Evolutionary conservation across 176 grass and related monocot genomes (phyloP).

Genomic region (Oryza australiensis): DNA sequence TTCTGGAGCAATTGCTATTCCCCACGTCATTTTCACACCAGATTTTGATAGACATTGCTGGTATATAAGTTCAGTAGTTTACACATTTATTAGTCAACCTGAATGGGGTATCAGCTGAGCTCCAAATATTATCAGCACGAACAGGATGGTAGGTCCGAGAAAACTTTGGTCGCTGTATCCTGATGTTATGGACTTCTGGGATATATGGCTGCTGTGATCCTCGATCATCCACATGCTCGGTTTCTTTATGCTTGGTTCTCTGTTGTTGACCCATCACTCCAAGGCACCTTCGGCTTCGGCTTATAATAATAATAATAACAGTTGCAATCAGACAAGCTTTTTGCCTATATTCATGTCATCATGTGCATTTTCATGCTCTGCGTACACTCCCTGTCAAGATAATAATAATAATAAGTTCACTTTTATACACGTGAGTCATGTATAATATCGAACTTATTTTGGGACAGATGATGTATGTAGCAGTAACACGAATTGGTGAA

Average conservation of each 20-base stretch:
- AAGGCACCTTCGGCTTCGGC: neutral
- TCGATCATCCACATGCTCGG: neutral
- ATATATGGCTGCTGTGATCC: constrained; percentile 1
- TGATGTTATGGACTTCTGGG: neutral
- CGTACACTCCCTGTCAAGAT: too few species aligned
- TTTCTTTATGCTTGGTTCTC: neutral
- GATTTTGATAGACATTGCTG: constrained; percentile 25
- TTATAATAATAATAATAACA: neutral
- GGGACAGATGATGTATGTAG: too few species aligned
- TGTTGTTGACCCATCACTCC: neutral
- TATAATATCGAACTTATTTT: too few species aligned
- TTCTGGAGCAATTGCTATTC: constrained; percentile 10
- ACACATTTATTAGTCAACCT: constrained; percentile 19
- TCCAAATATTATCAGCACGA: constrained; percentile 16
- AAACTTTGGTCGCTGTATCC: neutral
- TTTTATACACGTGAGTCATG: too few species aligned
- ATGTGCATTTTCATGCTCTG: too few species aligned
- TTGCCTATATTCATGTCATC: too few species aligned
- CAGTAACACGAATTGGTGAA: too few species aligned
- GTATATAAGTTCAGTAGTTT: constrained; percentile 31
- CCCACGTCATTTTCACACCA: neutral
- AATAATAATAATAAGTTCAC: too few species aligned
- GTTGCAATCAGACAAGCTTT: neutral
- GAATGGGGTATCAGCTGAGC: neutral
- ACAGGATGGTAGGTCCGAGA: neutral